Base-by-base conservation (phyloP, 768 basidiomycete species). In the Auricularia cornea region DNA sequence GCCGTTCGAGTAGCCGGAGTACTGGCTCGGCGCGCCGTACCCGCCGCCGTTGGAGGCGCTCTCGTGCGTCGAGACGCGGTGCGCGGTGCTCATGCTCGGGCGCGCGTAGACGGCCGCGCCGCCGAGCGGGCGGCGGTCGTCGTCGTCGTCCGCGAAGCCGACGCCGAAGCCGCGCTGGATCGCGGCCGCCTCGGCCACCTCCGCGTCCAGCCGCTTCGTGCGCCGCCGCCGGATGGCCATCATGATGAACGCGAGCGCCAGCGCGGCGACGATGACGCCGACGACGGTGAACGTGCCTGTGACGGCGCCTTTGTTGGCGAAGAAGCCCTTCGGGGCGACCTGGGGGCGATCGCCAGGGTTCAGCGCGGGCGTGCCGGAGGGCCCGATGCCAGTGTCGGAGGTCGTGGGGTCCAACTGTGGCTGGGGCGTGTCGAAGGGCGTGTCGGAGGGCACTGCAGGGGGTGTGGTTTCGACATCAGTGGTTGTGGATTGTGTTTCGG, bases 231-330 rank as follows among this genome's bases (percentile, higher is more conserved):
- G 85, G 66, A 89, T 65, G 64, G 74, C 73, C 63, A 80, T 83
- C 40, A 82, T 80, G 56, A 82, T 65, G 31, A 84, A 65, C 6
- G 76, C 76, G 64, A 90, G 70, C 69, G 82, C 16, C 67, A 88
- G 61, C 10, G 75, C 83, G 57, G 84, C 66, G 23, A 69, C 83
- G 60, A 88, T 70, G 35, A 91, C 68, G n/a, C 89, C 89, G 18
- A 86, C 87, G 56, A 84, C 86, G 23, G 84, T 75, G 75, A 90
- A 91, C 0, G 84, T 83, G 14, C 85, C 89, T 2, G 86, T 86
- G 1, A 90, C 85, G 0, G 88, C 89, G 26, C 83, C 86, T 23
- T 73, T 89, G 75, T 92, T 91, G 57, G 78, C 65, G 71, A 90
- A 86, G 77, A 90, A 90, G 52, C 88, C 54, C 54, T 16, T 16